phyloP scores from a whole-genome alignment of 1,284 basidiomycete species.

The Trametes polyzona region DNA sequence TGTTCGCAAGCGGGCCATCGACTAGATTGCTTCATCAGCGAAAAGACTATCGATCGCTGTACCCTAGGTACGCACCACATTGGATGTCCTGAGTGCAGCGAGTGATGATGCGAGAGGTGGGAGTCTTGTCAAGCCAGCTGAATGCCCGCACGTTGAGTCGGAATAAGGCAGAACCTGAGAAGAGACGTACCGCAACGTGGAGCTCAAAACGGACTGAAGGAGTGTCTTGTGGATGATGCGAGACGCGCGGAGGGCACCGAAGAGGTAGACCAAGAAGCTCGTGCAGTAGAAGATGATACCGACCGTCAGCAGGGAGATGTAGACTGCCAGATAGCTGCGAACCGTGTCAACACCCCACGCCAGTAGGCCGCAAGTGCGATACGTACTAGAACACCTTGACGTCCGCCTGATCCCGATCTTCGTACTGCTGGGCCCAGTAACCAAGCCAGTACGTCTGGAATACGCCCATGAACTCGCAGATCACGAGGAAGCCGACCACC shows the following conservation, averaged over 20 bases:
- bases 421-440: slow-evolving; percentile 33
- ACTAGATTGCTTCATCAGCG: slow-evolving; percentile 27
- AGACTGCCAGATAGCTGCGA: slow-evolving; percentile 47
- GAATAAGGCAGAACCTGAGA: not conserved
- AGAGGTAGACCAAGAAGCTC: slow-evolving; percentile 40
- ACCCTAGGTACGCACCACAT: slow-evolving; percentile 35
- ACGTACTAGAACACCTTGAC: slow-evolving; percentile 38
- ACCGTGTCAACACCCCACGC: not conserved
- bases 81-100: slow-evolving; percentile 62
- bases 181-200: slow-evolving; percentile 46
- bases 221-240: slow-evolving; percentile 58
- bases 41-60: not conserved
- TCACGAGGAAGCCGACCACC: slow-evolving; percentile 29
- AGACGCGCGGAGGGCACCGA: slow-evolving; percentile 53
- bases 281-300: slow-evolving; percentile 32
- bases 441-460: slow-evolving; percentile 32
- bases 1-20: slow-evolving; percentile 36
- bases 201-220: slow-evolving; percentile 54
- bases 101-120: slow-evolving; percentile 55
- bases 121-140: slow-evolving; percentile 45
- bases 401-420: slow-evolving; percentile 31
- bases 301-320: slow-evolving; percentile 39
- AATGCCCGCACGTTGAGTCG: not conserved
- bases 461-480: slow-evolving; percentile 27
- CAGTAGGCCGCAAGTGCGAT: not conserved